phyloP scores from a whole-genome alignment of 116 monocot genomes.

The Papilionanthe hybrid region DNA sequence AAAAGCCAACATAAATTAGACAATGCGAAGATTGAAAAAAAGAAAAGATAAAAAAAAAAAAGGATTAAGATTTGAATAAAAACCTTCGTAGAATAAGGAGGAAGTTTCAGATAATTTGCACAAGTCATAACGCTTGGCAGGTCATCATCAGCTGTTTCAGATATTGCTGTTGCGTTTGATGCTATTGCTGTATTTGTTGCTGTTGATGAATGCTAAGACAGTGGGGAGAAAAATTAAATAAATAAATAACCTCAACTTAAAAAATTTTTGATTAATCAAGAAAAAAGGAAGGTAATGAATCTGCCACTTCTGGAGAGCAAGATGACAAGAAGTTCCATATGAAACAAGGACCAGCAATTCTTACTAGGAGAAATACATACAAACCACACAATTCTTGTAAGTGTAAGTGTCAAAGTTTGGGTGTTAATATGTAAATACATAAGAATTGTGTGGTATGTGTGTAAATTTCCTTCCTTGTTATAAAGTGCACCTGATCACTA shows the following conservation, averaged over 20 bases:
- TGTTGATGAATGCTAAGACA: slow-evolving; percentile 63
- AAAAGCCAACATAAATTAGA: background rate
- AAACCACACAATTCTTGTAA: too few species aligned
- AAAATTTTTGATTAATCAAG: background rate
- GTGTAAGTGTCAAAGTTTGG: too few species aligned
- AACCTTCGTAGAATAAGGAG: slow-evolving; percentile 96
- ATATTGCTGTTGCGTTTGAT: slow-evolving; percentile 35
- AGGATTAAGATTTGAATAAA: background rate
- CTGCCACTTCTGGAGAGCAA: too few species aligned
- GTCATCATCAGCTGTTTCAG: slow-evolving; percentile 78
- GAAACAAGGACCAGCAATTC: too few species aligned
- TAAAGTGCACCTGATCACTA: too few species aligned
- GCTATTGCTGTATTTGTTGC: slow-evolving; percentile 21
- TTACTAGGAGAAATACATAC: too few species aligned
- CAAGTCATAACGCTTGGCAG: slow-evolving; percentile 99
- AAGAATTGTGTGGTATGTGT: too few species aligned
- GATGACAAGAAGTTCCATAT: too few species aligned
- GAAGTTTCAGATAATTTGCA: slow-evolving; percentile 93
- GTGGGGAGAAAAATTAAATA: background rate
- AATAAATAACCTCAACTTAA: background rate
- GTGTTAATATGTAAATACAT: too few species aligned
- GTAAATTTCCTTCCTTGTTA: too few species aligned
- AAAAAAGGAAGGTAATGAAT: background rate
- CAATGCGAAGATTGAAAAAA: background rate
- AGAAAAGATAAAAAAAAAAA: background rate